phyloP scores from a whole-genome alignment of 495 filamentous ascomycete genomes.

The Cudoniella acicularis region DNA sequence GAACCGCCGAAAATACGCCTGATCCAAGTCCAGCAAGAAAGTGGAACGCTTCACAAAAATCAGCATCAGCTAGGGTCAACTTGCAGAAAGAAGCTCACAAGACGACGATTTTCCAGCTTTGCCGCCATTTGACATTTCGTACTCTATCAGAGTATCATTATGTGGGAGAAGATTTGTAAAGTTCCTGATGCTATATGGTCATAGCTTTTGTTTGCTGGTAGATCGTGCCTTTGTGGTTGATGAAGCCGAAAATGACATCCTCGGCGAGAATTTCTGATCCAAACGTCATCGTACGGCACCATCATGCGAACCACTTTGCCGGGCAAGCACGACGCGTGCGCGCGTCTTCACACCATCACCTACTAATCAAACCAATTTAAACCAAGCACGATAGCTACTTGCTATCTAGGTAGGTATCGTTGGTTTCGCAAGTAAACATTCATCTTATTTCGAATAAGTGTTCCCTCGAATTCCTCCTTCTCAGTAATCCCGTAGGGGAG shows the following conservation, averaged over 20 bases:
- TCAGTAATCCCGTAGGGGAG: no score
- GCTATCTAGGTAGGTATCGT: not conserved
- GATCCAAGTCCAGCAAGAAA: constrained; percentile 86
- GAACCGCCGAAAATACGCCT: constrained; percentile 78
- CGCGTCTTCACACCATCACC: no score
- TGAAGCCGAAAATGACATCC: not conserved
- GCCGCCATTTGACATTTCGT: constrained; percentile 30
- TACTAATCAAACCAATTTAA: no score
- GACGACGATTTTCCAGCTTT: constrained; percentile 23
- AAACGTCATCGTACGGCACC: constrained; percentile 1
- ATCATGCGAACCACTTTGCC: no score
- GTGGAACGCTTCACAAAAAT: constrained; percentile 24
- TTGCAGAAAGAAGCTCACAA: constrained; percentile 14
- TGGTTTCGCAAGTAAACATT: not conserved
- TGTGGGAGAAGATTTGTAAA: not conserved
- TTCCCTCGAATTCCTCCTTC: no score
- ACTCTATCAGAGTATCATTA: constrained; percentile 12
- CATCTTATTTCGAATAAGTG: not conserved
- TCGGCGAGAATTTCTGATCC: not conserved
- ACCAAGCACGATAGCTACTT: no score
- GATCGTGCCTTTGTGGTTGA: not conserved
- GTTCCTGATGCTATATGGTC: not conserved
- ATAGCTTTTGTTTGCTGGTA: not conserved
- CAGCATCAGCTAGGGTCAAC: not conserved
- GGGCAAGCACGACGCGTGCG: no score